Percentiles rank a stretch among this genome's conserved stretches.
These are phyloP conservation scores for Lactifluus echinatus DNA, from an alignment of 768 basidiomycete genomes.

Conservation along the genomic window DNA sequence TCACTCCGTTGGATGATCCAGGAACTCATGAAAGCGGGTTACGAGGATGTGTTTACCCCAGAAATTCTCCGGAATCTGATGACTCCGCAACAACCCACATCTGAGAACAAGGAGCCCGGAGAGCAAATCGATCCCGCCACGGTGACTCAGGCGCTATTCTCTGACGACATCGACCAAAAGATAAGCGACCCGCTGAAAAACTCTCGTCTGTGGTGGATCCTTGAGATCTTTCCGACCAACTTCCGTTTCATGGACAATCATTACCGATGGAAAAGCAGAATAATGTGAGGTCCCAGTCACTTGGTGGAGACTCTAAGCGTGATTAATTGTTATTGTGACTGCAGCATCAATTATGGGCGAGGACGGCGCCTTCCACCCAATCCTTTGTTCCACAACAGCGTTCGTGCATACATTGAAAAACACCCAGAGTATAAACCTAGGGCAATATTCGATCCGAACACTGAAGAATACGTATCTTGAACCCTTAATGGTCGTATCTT, in stretches of 20 bases:
- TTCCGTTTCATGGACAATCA: conserved; percentile 49
- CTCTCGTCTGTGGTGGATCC: conserved; percentile 53
- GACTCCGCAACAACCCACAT: no score
- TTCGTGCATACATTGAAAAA: conserved; percentile 46
- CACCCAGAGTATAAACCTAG: conserved; percentile 52
- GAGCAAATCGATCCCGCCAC: no score
- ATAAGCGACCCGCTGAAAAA: conserved; percentile 43
- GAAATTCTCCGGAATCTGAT: no score
- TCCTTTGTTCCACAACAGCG: conserved; percentile 57
- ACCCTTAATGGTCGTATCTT: no score
- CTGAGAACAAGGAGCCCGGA: no score
- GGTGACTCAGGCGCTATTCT: no score
- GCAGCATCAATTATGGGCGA: conserved; percentile 47
- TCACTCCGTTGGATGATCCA: conserved; percentile 20
- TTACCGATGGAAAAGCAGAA: conserved; percentile 45
- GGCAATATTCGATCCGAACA: conserved; percentile 41
- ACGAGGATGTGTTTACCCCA: neutral
- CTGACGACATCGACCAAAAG: conserved; percentile 35
- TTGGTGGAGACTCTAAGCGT: neutral
- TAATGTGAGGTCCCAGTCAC: conserved; percentile 37
- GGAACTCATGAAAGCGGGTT: neutral
- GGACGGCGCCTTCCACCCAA: conserved; percentile 42
- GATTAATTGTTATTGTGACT: conserved; percentile 21
- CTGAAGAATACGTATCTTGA: conserved; percentile 41
- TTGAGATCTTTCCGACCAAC: conserved; percentile 53